Conservation (phyloP, 2,329 filamentous ascomycete genomes). For the Colletotrichum ledebouriae region DNA sequence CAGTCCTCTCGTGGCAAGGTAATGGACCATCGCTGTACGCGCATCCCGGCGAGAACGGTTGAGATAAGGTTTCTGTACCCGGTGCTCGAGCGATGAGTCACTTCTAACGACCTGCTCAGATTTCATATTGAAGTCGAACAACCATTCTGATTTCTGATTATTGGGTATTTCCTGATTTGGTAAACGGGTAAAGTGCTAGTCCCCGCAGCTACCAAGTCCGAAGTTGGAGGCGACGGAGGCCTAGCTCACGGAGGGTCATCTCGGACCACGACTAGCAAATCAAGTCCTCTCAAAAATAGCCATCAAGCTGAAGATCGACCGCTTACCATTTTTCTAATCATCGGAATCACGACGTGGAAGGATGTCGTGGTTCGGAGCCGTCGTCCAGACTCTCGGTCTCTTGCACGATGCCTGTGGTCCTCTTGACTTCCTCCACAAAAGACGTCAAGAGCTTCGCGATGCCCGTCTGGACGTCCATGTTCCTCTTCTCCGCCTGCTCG, state of each 20-base stretch:
- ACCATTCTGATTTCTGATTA: not conserved
- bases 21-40: too few species aligned
- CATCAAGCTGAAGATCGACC: not conserved
- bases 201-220: not conserved
- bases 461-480: conserved; percentile 37
- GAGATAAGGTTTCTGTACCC: not conserved
- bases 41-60: not conserved
- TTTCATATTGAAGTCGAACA: not conserved
- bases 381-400: conserved; percentile 3
- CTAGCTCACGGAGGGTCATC: not conserved
- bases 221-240: not conserved
- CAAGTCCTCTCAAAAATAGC: not conserved
- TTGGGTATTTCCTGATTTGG: not conserved
- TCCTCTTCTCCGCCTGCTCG: conserved; percentile 39
- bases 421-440: conserved; percentile 38
- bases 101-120: not conserved
- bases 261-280: not conserved
- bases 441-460: conserved; percentile 39
- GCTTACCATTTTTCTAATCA: too few species aligned
- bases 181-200: not conserved
- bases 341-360: conserved; percentile 2
- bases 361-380: not conserved
- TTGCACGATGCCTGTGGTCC: conserved; percentile 19
- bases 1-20: too few species aligned
- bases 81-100: not conserved